Base-by-base conservation (phyloP, 352 stramenopile genomes). In the Globisporangium lucens region DNA sequence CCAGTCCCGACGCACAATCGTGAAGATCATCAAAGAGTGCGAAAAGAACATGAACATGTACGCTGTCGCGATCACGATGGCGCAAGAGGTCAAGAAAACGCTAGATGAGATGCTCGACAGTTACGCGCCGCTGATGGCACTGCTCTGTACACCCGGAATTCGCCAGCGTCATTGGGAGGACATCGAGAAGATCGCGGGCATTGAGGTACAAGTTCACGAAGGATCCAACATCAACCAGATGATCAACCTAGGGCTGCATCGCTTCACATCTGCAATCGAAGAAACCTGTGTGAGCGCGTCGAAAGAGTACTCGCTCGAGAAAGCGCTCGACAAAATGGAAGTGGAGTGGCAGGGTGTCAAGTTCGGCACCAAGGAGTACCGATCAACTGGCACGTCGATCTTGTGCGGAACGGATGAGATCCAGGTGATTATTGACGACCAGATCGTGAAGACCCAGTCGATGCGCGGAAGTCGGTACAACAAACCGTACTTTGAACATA, bases 391-490 rank as follows among this genome's bases (percentile, higher is more conserved):
- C n/a, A 98, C 93, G 8, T 98, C 80, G 6, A 96, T 98, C 38
- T 65, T 96, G 58, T 93, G 83, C 36, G 84, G 78, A 4, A 92
- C 83, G 0, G 90, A 97, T 64, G 94, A 98, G 59, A 96, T 98
- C 70, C 89, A 98, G 64, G 86, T 95, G 64, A 90, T 98, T 65
- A 91, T 98, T 22, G 91, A 98, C 60, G 94, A 98, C 71, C 94
- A 98, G 75, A 97, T 98, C 51, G 91, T 98, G 29, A 98, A 98
- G 77, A 98, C 92, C 0, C 93, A 98, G 75, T 98, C 94, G 20
- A 98, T 98, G 93, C 85, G 91, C 33, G 93, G 94, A 2, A 96
- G 83, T 63, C 89, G 90, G 2, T 98, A 97, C 74, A 98, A 98
- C 72, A 93, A 97, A 38, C 90, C 93, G 8, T 97, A 98, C 72